Conservation (phyloP, 495 filamentous ascomycete genomes). For the Sordaria brevicollis region DNA sequence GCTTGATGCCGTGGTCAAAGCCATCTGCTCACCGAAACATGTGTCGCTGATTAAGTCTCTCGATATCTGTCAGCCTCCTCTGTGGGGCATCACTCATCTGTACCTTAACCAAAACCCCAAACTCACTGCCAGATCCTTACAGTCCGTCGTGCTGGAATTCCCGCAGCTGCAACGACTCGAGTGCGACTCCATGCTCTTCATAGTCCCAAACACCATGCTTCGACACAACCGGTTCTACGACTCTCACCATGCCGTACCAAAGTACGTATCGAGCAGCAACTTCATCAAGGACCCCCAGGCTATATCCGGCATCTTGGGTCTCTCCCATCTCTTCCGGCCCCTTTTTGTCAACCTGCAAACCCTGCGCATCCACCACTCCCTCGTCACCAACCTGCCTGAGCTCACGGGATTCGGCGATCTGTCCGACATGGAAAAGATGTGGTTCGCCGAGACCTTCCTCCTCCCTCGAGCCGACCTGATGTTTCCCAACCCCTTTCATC, state of each 20-base stretch:
- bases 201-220: neutral
- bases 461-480: slow-evolving; percentile 22
- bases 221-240: neutral
- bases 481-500: slow-evolving; percentile 31
- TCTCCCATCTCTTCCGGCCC: slow-evolving; percentile 32
- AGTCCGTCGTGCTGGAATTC: slow-evolving; percentile 18
- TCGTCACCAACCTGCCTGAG: slow-evolving; percentile 33
- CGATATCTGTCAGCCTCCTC: slow-evolving; percentile 6
- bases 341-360: slow-evolving; percentile 32
- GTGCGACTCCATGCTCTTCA: slow-evolving; percentile 22
- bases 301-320: slow-evolving; percentile 25
- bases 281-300: neutral
- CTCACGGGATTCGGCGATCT: slow-evolving; percentile 13
- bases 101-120: slow-evolving; percentile 29
- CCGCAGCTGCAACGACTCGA: slow-evolving; percentile 34
- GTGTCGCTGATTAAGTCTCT: neutral
- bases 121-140: slow-evolving; percentile 18
- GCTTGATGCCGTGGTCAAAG: neutral
- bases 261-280: neutral
- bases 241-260: neutral
- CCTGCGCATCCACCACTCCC: slow-evolving; percentile 36
- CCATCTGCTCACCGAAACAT: neutral
- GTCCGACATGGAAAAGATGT: slow-evolving; percentile 13
- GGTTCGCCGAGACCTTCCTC: slow-evolving; percentile 28
- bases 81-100: slow-evolving; percentile 31